Evolutionary conservation across 192 early-diverging fungal genomes (phyloP), one percentile per base, ranked within the genome.

Genomic region (Endogone sp.): DNA sequence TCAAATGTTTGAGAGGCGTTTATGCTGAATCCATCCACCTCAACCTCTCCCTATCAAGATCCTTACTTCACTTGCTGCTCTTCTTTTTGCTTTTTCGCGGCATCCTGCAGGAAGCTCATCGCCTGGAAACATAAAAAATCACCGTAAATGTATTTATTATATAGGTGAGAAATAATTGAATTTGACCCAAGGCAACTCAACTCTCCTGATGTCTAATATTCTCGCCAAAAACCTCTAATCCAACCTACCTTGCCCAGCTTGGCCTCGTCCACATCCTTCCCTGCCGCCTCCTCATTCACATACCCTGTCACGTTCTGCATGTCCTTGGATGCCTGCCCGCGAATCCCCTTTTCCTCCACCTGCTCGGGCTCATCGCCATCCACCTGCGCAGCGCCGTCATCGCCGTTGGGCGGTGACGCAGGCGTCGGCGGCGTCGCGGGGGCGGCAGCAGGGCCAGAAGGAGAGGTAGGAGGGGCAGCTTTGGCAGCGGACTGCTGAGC

Each of bases 231-330:
- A 27, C 22, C 2, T 61, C 70, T 13, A 27, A 56, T 24, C 29
- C 11, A 20, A 25, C 3, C 23, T 77, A 84, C 85, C 81, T 86
- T 79, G 55, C 80, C 81, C 22, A 86, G 58, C 64, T 84, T 84
- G 3, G 68, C 66, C 60, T 77, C 63, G 72, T 84, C 85, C 44
- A 86, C 74, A 29, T 65, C 81, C 26, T 76, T 75, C 22, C 76
- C 78, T 28, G 79, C 82, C 31, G 62, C 64, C 23, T 62, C 49
- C 25, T 83, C 83, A 44, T 82, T 75, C 31, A 76, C 75, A 56
- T 78, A 75, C 29, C 79, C 81, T 0, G 80, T 71, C 56, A 86
- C 83, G 61, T 80, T 76, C 70, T 81, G 72, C 85, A 86, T 86
- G 25, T 84, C 85, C 24, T 84, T 82, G 75, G 77, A 81, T 29